Base-by-base conservation (phyloP, 2,329 filamentous ascomycete genomes). In the Dryadomyces quercus-mongolicae region DNA sequence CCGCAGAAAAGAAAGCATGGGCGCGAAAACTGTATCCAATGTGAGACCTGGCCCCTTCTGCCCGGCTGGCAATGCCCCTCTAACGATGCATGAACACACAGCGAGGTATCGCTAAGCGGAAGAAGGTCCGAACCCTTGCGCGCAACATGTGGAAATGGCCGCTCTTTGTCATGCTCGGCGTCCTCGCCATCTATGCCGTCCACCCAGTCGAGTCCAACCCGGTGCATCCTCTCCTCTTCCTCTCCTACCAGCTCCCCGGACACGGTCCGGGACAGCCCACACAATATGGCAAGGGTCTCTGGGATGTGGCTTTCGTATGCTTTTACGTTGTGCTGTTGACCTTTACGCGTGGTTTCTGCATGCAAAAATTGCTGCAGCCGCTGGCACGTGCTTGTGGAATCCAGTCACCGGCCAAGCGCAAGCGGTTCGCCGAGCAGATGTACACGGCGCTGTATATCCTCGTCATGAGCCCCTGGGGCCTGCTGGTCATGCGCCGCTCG, bases 301-400 rank as follows among this genome's bases (percentile, higher is more conserved):
- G 84, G 73, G 91, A 97, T 67, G 75, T 95, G 53, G 86, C 86
- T 46, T 92, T 97, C 63, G 88, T 96, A 53, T 73, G 74, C 56
- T 96, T 95, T 72, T 96, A 96, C 71, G 92, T 81, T 42, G 73
- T 96, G 55, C 85, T 96, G 20, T 77, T 97, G 57, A 90, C 87
- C 57, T 96, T 97, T 68, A 94, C 89, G 10, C 88, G 92, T 65
- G 91, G 96, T 68, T 95, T 95, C 69, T 78, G 95, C 71, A 96
- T 95, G 91, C 91, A 95, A 71, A 84, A 89, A 63, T 63, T 95
- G 51, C 81, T 96, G 55, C 82, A 84, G 13, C 91, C 90, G 0
- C 74, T 91, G 58, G 88, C 89, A 4, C 75, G 81, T 43, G 75
- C 73, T 60, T 82, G 74, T 53, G 86, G 88, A 15, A 81, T 96